phyloP scores from a whole-genome alignment of 148 eudicot species.

The Cornus kousa region DNA sequence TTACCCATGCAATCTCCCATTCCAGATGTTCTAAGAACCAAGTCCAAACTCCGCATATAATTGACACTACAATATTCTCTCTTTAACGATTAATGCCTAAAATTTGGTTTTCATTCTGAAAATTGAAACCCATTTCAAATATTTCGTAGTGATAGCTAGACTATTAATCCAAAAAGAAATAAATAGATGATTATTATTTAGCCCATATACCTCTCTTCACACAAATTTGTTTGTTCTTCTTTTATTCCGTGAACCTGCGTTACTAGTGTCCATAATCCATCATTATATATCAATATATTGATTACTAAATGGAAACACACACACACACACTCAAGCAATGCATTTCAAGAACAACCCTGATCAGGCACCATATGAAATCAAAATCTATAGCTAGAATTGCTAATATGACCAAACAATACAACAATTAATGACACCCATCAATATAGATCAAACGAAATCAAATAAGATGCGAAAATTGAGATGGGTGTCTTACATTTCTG shows the following conservation, averaged over 20 bases:
- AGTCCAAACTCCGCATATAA: background rate
- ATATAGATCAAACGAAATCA: background rate
- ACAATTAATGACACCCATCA: background rate
- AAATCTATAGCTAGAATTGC: constrained; percentile 8
- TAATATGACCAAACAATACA: constrained; percentile 4
- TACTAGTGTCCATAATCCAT: background rate
- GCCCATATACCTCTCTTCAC: background rate
- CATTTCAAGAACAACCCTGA: background rate
- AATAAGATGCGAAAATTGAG: constrained; percentile 6
- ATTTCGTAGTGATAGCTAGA: background rate
- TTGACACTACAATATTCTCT: background rate
- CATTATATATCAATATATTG: background rate
- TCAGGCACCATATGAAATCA: background rate
- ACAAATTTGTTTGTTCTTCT: background rate
- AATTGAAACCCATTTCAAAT: background rate
- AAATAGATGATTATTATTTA: no score
- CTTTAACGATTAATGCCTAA: background rate
- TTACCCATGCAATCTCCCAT: background rate
- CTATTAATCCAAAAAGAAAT: no score
- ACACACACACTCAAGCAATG: background rate
- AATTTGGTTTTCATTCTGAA: background rate
- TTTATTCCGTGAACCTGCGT: no score
- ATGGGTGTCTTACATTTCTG: constrained; percentile 44
- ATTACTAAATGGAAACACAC: background rate
- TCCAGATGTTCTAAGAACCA: background rate